phyloP scores from a whole-genome alignment of 768 basidiomycete species.

The Tephrocybe sp. region DNA sequence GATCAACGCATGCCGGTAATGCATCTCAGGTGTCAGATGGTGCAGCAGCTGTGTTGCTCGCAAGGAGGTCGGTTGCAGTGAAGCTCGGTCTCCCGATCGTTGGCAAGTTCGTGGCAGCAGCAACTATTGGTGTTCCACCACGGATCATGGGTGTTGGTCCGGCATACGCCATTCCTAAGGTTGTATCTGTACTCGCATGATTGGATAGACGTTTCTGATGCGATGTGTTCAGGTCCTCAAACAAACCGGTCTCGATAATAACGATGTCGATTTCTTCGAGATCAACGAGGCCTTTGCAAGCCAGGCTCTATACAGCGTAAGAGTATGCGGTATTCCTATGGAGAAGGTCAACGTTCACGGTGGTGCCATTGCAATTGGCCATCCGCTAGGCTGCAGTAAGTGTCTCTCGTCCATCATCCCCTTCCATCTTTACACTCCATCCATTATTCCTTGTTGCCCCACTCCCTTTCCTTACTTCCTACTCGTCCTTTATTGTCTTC shows the following conservation, averaged over 20 bases:
- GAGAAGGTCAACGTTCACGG: slow-evolving; percentile 86
- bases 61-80: slow-evolving; percentile 76
- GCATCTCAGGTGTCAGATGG: slow-evolving; percentile 92
- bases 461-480: too few relatives aligned
- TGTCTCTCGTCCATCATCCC: slow-evolving; percentile 15
- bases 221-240: slow-evolving; percentile 40
- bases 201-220: background rate
- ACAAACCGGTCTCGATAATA: slow-evolving; percentile 57
- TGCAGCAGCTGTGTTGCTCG: slow-evolving; percentile 85
- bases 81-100: slow-evolving; percentile 81
- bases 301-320: slow-evolving; percentile 73
- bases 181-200: background rate
- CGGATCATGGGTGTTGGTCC: slow-evolving; percentile 93
- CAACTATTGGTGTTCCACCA: slow-evolving; percentile 80
- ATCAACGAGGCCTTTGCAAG: slow-evolving; percentile 92
- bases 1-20: slow-evolving; percentile 79
- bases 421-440: too few relatives aligned
- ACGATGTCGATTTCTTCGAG: slow-evolving; percentile 88
- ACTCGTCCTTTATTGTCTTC: too few relatives aligned
- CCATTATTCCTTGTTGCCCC: too few relatives aligned
- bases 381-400: slow-evolving; percentile 84
- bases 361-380: slow-evolving; percentile 88
- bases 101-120: slow-evolving; percentile 78
- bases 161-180: slow-evolving; percentile 80
- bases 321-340: slow-evolving; percentile 66